phyloP scores from a whole-genome alignment of 805 yeast genomes.

The Starmerella potacharoeniae region DNA sequence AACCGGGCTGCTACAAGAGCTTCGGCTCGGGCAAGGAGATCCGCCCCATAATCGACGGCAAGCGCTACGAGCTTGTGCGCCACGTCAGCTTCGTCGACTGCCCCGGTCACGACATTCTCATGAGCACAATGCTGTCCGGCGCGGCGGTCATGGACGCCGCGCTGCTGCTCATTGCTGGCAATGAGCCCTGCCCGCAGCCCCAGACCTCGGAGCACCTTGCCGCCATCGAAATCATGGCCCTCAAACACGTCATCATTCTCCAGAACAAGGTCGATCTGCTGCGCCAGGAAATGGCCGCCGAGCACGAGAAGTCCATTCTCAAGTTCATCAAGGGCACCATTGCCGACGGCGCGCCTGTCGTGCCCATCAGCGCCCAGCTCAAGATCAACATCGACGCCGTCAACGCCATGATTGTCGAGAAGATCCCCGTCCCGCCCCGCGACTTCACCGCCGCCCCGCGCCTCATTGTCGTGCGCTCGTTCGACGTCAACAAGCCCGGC shows the following conservation, averaged over 20 bases:
- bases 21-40: conserved; percentile 92
- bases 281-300: conserved; percentile 93
- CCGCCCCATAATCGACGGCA: conserved; percentile 79
- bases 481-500: conserved; percentile 98
- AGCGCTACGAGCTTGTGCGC: conserved; percentile 78
- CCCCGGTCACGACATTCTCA: conserved; percentile 99
- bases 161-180: conserved; percentile 87
- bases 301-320: conserved; percentile 85
- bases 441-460: conserved; percentile 91
- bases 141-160: conserved; percentile 99
- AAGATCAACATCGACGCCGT: conserved; percentile 98
- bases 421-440: conserved; percentile 92
- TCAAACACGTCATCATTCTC: conserved; percentile 87
- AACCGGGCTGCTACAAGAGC: conserved; percentile 90
- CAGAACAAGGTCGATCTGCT: conserved; percentile 98
- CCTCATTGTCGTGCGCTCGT: conserved; percentile 92
- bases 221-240: conserved; percentile 97
- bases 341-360: conserved; percentile 98
- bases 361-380: conserved; percentile 97
- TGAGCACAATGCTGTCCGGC: conserved; percentile 99
- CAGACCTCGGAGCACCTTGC: conserved; percentile 99
- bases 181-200: conserved; percentile 99
- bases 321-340: conserved; percentile 94
- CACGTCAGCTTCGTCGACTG: conserved; percentile 98
- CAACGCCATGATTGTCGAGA: conserved; percentile 87